Base-by-base conservation (phyloP, 331 rosid genomes). In the Quercus lobata region DNA sequence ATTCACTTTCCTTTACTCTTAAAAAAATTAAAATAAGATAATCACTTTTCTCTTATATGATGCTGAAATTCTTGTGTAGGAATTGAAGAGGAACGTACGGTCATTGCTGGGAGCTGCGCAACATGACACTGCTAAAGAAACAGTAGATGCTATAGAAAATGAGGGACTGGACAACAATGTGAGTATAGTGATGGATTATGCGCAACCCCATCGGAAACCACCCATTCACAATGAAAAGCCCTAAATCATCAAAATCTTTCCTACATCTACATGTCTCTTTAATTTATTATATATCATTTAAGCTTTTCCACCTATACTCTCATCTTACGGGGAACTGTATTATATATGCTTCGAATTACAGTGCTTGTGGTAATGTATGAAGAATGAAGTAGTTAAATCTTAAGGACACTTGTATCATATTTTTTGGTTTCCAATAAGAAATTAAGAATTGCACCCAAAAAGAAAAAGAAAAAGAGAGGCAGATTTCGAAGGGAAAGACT, bases 131-230 rank as follows among this genome's bases (percentile, higher is more conserved):
- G 86, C 57, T 62, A 86, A 82, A 57, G 86, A 88, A 87, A 80
- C 86, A 69, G 29, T 74, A 52, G 78, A 79, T 24, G 76, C 78
- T 49, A 82, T 80, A 57, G 77, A 79, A 77, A 83, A 74, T 49
- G 88, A 87, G n/a, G 69, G 57, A 19, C 60, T 55, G 41, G 94
- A 91, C 54, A 92, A 85, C 88, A 81, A 84, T 14, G 88, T 41
- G 49, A 41, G 49, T 41, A 41, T 73, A 3, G 91, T 86, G 69
- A 94, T 92, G 97, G 99, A 95, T 80, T 93, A 93, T 58, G 94
- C 99, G 15, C 95, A 90, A 75, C 97, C 97, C 79, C 99, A 93
- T 73, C 77, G 90, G 53, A 95, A 90, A 73, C 97, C 99, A 57
- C 98, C 99, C 24, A 95, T 95, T 87, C 99, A 95, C 87, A 95